Evolutionary conservation across 2,329 filamentous ascomycete genomes (phyloP), one percentile per base, ranked within the genome.

Genomic region (Cytospora paraplurivora): DNA sequence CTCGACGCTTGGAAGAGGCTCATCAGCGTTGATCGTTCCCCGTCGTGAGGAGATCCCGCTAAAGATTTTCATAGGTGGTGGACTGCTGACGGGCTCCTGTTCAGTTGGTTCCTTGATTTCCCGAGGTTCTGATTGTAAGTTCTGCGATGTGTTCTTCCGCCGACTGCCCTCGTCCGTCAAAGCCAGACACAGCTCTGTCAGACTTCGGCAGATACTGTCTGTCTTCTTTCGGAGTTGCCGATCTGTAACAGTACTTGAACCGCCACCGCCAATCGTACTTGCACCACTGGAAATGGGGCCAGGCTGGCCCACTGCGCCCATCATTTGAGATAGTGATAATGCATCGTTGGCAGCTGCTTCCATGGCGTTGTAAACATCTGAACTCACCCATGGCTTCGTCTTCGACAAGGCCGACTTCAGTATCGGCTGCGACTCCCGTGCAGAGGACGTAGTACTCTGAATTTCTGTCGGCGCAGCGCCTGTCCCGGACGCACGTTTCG

Each of bases 141-240:
- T 52, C 50, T 74, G 68, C 8, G 69, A 63, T 7, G 67, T 62
- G 32, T 64, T 66, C 67, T 78, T 79, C 19, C 68, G 67, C 58
- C 76, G 76, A 1, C 73, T 71, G 4, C 73, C 73, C 49, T 86
- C 85, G 67, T 91, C 90, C 35, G 88, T 88, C 60, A 99, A 79
- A 0, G 93, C 91, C 62, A 99, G 85, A 72, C 92, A 97, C 7
- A 99, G 82, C 75, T 99, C 95, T 0, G 94, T 98, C 68, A 99
- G 78, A 71, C 91, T 95, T 60, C 94, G 89, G 74, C 95, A 98
- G 73, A 99, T 87, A 72, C 90, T 93, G 73, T 99, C 94, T 34
- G 92, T 92, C 76, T 97, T 97, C 67, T 94, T 87, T 56, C 93
- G 87, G 17, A 97, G 82, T 73, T 96, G 92, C 57, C 95, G 87